Conservation (phyloP, 2,329 filamentous ascomycete genomes). For the Colletotrichum sp. region DNA sequence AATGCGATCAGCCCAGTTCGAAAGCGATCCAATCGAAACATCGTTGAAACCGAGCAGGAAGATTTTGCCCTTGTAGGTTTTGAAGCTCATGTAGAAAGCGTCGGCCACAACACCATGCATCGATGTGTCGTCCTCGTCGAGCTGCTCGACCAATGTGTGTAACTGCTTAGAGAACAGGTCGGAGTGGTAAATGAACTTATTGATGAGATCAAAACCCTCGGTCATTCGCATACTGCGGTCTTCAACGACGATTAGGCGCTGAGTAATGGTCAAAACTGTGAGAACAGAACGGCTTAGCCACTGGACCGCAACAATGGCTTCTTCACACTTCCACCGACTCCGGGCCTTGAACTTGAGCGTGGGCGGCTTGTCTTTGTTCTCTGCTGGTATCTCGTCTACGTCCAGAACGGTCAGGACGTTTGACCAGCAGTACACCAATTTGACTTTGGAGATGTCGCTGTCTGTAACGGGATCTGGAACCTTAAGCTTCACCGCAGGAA, state of each 20-base stretch:
- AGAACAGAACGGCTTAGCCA: constrained; percentile 96
- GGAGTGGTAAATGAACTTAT: constrained; percentile 89
- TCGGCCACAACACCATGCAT: constrained; percentile 97
- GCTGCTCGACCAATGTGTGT: constrained; percentile 81
- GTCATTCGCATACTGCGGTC: constrained; percentile 89
- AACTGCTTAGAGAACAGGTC: constrained; percentile 92
- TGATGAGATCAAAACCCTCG: constrained; percentile 89
- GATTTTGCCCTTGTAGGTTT: constrained; percentile 89
- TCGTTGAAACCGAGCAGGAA: constrained; percentile 96
- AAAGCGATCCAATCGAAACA: constrained; percentile 86
- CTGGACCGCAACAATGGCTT: constrained; percentile 94
- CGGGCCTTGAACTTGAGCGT: constrained; percentile 81
- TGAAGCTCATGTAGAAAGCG: constrained; percentile 98
- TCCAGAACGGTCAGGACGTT: constrained; percentile 96
- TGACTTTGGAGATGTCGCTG: constrained; percentile 77
- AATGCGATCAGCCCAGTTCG: constrained; percentile 95
- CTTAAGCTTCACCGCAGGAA: constrained; percentile 93
- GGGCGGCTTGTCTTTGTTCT: constrained; percentile 78
- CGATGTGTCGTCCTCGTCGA: constrained; percentile 84
- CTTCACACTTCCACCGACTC: constrained; percentile 90
- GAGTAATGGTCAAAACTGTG: constrained; percentile 90
- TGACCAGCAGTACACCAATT: constrained; percentile 98
- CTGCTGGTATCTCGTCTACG: constrained; percentile 73
- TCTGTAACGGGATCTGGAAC: constrained; percentile 69
- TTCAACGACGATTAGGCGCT: constrained; percentile 90